Percentiles rank a stretch among this genome's conserved stretches.
Evolutionary conservation across 176 grass and related monocot species (phyloP).

Genomic region (Hyparrhenia diplandra): DNA sequence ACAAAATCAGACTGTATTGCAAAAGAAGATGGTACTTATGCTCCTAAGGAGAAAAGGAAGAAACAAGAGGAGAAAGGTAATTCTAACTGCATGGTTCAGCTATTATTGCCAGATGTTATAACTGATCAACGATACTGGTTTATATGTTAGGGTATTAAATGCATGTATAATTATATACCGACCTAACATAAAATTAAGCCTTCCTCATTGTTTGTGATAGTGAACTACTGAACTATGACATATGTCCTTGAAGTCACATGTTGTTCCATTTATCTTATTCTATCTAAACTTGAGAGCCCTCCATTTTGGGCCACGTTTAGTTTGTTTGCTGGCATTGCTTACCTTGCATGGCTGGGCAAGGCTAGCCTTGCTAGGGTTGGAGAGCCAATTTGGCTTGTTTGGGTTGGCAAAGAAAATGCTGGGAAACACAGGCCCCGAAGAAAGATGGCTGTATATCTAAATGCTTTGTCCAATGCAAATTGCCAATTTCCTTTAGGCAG

Average conservation of each 20-base stretch:
- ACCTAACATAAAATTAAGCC: neutral
- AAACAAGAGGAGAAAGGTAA: conserved; percentile 97
- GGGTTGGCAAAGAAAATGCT: neutral
- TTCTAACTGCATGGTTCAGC: conserved; percentile 1
- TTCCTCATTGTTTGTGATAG: neutral
- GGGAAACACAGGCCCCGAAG: neutral
- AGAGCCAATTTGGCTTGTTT: neutral
- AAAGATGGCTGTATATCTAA: neutral
- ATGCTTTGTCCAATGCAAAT: neutral
- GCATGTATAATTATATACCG: neutral
- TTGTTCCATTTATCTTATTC: neutral
- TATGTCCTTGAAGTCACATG: neutral
- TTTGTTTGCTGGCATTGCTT: neutral
- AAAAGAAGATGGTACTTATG: conserved; percentile 83
- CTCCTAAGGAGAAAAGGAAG: conserved; percentile 90
- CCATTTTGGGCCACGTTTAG: neutral
- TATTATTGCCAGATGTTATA: neutral
- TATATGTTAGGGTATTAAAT: neutral
- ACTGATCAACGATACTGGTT: neutral
- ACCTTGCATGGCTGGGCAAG: neutral
- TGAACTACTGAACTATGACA: neutral
- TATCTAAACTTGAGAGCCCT: neutral
- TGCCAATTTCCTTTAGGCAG: neutral
- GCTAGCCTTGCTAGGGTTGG: neutral
- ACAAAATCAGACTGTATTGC: conserved; percentile 89